Evolutionary conservation across 805 yeast species (phyloP).

Genomic region (Teunomyces atbi): DNA sequence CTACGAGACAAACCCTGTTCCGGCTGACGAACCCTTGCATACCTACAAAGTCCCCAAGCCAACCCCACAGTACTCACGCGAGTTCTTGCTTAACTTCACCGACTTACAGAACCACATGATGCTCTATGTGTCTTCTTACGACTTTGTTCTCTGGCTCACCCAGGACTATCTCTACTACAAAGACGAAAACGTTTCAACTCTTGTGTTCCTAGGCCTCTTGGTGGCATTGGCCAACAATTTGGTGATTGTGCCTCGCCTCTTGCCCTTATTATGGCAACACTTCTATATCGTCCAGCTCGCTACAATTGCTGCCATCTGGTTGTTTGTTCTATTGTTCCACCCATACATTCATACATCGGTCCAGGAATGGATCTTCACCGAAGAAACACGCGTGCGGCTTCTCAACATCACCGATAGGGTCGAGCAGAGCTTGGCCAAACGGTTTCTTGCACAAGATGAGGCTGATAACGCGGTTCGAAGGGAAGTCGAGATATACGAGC

Average conservation of each 20-base stretch:
- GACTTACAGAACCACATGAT: constrained; percentile 83
- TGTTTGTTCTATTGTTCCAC: constrained; percentile 39
- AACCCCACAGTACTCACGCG: constrained; percentile 74
- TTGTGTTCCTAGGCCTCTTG: constrained; percentile 44
- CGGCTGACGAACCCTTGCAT: constrained; percentile 50
- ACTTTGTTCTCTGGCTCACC: constrained; percentile 48
- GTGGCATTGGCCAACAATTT: constrained; percentile 19
- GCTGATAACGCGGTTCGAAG: constrained; percentile 17
- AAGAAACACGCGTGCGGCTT: constrained; percentile 58
- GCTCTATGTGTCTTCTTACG: constrained; percentile 61
- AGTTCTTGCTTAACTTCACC: constrained; percentile 73
- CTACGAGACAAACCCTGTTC: constrained; percentile 28
- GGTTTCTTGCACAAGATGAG: constrained; percentile 4
- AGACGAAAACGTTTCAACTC: constrained; percentile 58
- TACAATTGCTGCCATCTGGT: constrained; percentile 51
- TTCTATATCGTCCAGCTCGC: constrained; percentile 14
- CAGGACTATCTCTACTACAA: constrained; percentile 60
- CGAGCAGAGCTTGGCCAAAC: constrained; percentile 37
- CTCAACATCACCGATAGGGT: constrained; percentile 48
- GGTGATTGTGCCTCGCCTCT: constrained; percentile 27
- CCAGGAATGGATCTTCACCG: constrained; percentile 52
- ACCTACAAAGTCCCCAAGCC: constrained; percentile 60
- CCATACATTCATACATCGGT: constrained; percentile 52
- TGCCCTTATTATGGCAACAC: constrained; percentile 29
- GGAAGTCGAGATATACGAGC: constrained; percentile 65